A percentile compares a stretch with the other conserved stretches of the same genome.
These are phyloP conservation scores for Lecanicillium sp. DNA, from an alignment of 2,329 filamentous ascomycete species.

Conservation along the genomic window DNA sequence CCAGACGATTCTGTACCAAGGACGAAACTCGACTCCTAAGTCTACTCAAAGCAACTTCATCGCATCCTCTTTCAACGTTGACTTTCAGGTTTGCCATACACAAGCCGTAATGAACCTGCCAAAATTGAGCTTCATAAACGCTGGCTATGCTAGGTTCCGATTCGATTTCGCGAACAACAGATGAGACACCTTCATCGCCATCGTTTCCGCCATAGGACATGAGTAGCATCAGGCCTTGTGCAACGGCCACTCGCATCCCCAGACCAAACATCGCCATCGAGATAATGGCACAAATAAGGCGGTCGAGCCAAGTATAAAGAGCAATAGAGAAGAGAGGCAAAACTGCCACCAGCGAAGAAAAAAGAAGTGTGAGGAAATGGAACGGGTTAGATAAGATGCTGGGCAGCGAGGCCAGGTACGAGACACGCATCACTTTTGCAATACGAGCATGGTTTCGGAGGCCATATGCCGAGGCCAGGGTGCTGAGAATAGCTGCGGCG, in stretches of 20 bases:
- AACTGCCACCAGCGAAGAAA: constrained; percentile 70
- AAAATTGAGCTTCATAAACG: constrained; percentile 89
- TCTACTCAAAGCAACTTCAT: constrained; percentile 63
- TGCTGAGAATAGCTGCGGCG: constrained; percentile 72
- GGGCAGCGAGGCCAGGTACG: constrained; percentile 72
- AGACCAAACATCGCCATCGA: constrained; percentile 83
- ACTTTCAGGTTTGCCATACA: constrained; percentile 93
- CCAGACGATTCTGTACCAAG: constrained; percentile 76
- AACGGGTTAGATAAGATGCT: constrained; percentile 89
- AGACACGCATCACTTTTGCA: constrained; percentile 81
- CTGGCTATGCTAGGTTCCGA: constrained; percentile 65
- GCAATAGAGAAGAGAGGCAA: constrained; percentile 73
- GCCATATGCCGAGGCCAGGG: constrained; percentile 76
- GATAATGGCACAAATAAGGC: constrained; percentile 70
- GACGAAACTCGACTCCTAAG: constrained; percentile 69
- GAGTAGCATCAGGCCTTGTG: constrained; percentile 86
- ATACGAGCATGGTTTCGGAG: constrained; percentile 89
- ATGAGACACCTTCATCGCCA: constrained; percentile 46
- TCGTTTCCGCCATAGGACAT: constrained; percentile 64
- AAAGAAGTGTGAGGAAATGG: constrained; percentile 87
- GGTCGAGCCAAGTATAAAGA: constrained; percentile 79
- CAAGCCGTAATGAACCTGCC: constrained; percentile 96
- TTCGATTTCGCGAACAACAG: constrained; percentile 79
- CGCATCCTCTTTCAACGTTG: constrained; percentile 52
- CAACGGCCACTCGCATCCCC: constrained; percentile 73